Percentiles rank a stretch among this genome's conserved stretches.
phyloP scores from a whole-genome alignment of 2,329 filamentous ascomycete species.

The Rachicladosporium sp. region DNA sequence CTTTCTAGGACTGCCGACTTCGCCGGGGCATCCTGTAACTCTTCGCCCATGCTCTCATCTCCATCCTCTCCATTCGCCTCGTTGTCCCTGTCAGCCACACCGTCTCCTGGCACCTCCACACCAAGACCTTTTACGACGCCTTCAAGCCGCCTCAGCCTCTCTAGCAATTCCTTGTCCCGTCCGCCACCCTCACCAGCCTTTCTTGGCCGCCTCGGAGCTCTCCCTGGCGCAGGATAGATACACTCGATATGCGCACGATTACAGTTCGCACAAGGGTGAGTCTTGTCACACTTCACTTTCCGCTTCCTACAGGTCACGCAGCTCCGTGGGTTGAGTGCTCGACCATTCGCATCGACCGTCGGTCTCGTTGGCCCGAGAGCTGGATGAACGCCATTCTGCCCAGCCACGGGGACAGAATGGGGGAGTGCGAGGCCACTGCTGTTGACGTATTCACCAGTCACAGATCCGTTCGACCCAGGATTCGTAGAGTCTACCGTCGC shows the following conservation, averaged over 20 bases:
- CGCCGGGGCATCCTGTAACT: background rate
- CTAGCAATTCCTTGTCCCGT: slow-evolving; percentile 51
- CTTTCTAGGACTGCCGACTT: background rate
- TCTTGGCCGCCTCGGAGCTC: slow-evolving; percentile 55
- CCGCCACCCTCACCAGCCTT: slow-evolving; percentile 45
- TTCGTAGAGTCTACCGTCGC: no score
- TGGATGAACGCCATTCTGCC: no score
- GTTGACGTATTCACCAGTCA: no score
- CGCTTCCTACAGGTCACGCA: slow-evolving; percentile 44
- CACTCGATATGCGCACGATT: slow-evolving; percentile 58
- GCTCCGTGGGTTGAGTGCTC: slow-evolving; percentile 27
- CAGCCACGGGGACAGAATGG: no score
- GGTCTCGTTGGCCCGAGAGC: background rate
- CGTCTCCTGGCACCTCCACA: slow-evolving; percentile 24
- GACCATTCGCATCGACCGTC: slow-evolving; percentile 19
- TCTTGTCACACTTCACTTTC: slow-evolving; percentile 69
- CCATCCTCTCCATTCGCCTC: no score
- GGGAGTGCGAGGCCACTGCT: no score
- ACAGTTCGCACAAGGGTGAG: slow-evolving; percentile 65
- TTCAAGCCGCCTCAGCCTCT: slow-evolving; percentile 59
- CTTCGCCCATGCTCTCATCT: slow-evolving; percentile 1
- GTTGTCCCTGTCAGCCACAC: slow-evolving; percentile 22
- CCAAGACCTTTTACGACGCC: slow-evolving; percentile 57
- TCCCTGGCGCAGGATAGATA: slow-evolving; percentile 61
- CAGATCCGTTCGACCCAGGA: no score